These are phyloP conservation scores for Rhodomyrtus psidioides DNA, from an alignment of 441 rosid species.

Conservation along the genomic window DNA sequence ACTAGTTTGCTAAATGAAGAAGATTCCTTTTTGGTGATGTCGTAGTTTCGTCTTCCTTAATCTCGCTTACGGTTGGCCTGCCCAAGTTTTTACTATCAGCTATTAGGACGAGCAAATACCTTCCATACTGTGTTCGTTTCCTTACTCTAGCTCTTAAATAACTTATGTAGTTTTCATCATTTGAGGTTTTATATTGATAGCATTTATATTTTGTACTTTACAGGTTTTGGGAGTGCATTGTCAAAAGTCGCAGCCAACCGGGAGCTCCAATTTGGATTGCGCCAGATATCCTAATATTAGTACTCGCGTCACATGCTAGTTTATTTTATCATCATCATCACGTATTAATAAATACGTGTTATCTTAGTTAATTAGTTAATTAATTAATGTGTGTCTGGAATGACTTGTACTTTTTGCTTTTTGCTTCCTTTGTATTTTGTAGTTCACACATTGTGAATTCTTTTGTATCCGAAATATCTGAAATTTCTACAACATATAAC, in stretches of 20 bases:
- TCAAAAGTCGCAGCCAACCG: slow-evolving; percentile 73
- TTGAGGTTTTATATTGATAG: background rate
- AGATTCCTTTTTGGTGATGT: background rate
- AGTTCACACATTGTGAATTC: background rate
- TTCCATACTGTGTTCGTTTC: background rate
- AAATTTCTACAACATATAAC: background rate
- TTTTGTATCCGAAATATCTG: background rate
- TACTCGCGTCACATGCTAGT: background rate
- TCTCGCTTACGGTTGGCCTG: background rate
- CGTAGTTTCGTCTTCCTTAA: background rate
- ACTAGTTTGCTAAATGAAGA: background rate
- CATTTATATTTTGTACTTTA: background rate
- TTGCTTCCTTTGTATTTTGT: background rate
- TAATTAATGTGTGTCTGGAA: background rate
- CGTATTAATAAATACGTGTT: background rate
- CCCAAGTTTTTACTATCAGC: background rate
- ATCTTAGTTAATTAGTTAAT: background rate
- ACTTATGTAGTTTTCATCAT: background rate
- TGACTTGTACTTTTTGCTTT: background rate
- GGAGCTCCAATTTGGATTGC: slow-evolving; percentile 69
- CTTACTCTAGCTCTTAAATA: background rate
- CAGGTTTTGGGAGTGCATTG: slow-evolving; percentile 85
- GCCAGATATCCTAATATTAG: slow-evolving; percentile 78
- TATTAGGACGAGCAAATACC: background rate
- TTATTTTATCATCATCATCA: background rate